phyloP scores from a whole-genome alignment of 1,139 yeast genomes.

The Candida sp. region DNA sequence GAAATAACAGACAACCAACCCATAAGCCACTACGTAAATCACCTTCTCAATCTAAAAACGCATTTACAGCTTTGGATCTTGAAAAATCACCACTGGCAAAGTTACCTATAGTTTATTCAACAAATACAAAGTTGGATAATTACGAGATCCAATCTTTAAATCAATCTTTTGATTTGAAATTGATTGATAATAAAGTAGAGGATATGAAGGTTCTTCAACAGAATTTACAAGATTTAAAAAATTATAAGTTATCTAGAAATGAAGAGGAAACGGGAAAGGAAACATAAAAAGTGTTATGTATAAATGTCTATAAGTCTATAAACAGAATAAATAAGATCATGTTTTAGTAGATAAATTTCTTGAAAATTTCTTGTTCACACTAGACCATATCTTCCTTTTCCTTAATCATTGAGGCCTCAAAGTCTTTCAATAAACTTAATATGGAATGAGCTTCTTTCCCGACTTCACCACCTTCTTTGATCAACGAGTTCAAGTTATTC shows the following conservation, averaged over 20 bases:
- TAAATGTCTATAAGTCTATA: no score
- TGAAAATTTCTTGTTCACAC: neutral
- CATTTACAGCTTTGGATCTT: neutral
- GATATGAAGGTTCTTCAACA: neutral
- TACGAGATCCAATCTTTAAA: neutral
- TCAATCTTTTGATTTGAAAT: neutral
- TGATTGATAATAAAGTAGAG: neutral
- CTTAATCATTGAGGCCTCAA: neutral
- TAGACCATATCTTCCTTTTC: neutral
- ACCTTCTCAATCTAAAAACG: neutral
- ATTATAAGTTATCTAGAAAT: no score
- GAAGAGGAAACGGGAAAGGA: no score
- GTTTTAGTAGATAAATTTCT: no score
- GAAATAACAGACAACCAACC: neutral
- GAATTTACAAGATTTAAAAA: neutral
- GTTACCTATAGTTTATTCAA: neutral
- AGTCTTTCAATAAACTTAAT: conserved; percentile 11
- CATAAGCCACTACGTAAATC: neutral
- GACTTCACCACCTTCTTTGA: conserved; percentile 74
- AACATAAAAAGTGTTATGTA: no score
- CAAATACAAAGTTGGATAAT: neutral
- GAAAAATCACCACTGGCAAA: neutral
- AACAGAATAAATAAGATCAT: no score
- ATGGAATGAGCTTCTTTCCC: conserved; percentile 56
- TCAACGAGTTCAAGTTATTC: conserved; percentile 48